Conservation (phyloP, 2,329 filamentous ascomycete genomes). For the Pochonia chlamydosporia region DNA sequence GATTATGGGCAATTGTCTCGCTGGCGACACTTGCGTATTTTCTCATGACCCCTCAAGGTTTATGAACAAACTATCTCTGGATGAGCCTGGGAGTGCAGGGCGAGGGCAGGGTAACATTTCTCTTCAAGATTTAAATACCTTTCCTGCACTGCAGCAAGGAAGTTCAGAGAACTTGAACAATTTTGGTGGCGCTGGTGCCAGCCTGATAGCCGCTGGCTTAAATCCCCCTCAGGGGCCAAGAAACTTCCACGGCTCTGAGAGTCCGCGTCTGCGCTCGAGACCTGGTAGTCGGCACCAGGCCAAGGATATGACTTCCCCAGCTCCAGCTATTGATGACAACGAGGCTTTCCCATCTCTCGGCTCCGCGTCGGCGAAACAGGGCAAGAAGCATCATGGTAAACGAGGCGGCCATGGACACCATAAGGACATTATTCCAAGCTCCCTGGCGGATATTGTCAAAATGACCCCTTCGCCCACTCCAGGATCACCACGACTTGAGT, state of each 20-base stretch:
- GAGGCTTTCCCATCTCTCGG: slow-evolving; percentile 92
- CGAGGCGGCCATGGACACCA: slow-evolving; percentile 74
- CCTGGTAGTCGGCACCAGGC: slow-evolving; percentile 71
- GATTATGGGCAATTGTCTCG: slow-evolving; percentile 91
- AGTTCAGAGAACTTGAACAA: slow-evolving; percentile 53
- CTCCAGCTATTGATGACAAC: slow-evolving; percentile 82
- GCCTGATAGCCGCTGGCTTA: slow-evolving; percentile 44
- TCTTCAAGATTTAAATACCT: slow-evolving; percentile 77
- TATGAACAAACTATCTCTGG: slow-evolving; percentile 73
- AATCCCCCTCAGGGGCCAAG: slow-evolving; percentile 68
- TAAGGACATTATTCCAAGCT: slow-evolving; percentile 68
- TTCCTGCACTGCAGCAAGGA: slow-evolving; percentile 66
- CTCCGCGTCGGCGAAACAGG: slow-evolving; percentile 66
- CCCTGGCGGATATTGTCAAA: slow-evolving; percentile 88
- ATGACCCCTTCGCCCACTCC: slow-evolving; percentile 85
- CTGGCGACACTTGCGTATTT: slow-evolving; percentile 91
- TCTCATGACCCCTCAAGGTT: slow-evolving; percentile 90
- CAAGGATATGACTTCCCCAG: slow-evolving; percentile 56
- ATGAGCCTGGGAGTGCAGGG: slow-evolving; percentile 56
- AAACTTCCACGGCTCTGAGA: slow-evolving; percentile 52
- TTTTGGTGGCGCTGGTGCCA: slow-evolving; percentile 44
- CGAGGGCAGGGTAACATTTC: slow-evolving; percentile 64
- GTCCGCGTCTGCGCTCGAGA: slow-evolving; percentile 70
- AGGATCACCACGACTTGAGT: slow-evolving; percentile 49
- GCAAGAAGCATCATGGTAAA: slow-evolving; percentile 92